phyloP scores from a whole-genome alignment of 1,284 basidiomycete genomes.

The Pseudomicrostroma phylloplanum region DNA sequence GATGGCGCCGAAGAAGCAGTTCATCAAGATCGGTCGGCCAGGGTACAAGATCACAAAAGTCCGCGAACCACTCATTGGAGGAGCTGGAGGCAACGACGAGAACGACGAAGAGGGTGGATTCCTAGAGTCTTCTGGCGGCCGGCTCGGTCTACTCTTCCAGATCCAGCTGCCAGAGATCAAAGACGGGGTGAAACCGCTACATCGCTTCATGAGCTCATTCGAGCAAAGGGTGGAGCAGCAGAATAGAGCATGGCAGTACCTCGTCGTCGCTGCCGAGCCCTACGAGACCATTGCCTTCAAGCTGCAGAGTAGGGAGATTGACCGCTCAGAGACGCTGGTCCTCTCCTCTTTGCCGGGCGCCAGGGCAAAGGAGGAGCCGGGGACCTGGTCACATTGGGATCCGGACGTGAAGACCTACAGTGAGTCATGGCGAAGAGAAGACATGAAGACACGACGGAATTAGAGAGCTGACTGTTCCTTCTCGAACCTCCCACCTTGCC shows the following conservation, averaged over 20 bases:
- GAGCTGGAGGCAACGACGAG: constrained; percentile 12
- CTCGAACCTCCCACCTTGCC: not conserved
- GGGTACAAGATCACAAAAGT: constrained; percentile 89
- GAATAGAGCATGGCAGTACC: constrained; percentile 92
- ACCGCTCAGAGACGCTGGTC: constrained; percentile 53
- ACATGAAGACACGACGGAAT: not conserved
- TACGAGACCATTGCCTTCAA: constrained; percentile 99
- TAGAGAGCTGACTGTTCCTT: not conserved
- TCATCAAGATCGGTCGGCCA: constrained; percentile 93
- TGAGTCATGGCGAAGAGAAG: not conserved
- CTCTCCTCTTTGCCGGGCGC: constrained; percentile 24
- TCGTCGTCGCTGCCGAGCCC: constrained; percentile 94
- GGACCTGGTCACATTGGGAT: constrained; percentile 45
- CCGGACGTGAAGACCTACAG: constrained; percentile 39
- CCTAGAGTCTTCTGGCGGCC: constrained; percentile 37
- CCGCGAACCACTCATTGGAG: constrained; percentile 56
- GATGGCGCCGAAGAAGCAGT: constrained; percentile 52
- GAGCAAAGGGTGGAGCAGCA: constrained; percentile 93
- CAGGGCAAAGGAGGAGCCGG: constrained; percentile 31
- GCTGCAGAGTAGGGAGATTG: constrained; percentile 93
- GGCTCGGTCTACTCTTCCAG: constrained; percentile 85
- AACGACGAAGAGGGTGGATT: constrained; percentile 5
- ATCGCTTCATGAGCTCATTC: constrained; percentile 96
- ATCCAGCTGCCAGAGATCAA: constrained; percentile 86
- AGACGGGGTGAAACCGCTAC: constrained; percentile 70